These are phyloP conservation scores for Phytophthora idaei DNA, from an alignment of 352 stramenopile species.

Conservation along the genomic window DNA sequence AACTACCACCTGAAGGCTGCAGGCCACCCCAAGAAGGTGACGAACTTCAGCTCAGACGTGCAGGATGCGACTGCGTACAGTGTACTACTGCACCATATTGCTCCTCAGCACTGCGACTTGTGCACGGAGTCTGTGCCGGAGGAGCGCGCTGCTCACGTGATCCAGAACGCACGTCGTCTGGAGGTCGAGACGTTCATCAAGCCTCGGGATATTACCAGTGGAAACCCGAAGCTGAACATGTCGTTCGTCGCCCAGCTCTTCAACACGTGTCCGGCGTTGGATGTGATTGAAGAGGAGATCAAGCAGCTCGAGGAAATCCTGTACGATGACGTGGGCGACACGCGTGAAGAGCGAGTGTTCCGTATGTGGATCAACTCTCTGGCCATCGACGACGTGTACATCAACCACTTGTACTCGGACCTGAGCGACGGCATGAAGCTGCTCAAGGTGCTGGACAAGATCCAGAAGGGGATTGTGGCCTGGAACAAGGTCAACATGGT, in stretches of 20 bases:
- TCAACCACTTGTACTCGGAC: conserved; percentile 92
- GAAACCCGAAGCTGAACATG: conserved; percentile 94
- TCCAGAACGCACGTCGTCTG: conserved; percentile 84
- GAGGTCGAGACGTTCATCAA: conserved; percentile 92
- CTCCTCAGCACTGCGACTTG: conserved; percentile 71
- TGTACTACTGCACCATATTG: conserved; percentile 89
- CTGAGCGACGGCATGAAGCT: conserved; percentile 89
- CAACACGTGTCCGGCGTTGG: conserved; percentile 90
- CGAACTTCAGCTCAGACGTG: conserved; percentile 83
- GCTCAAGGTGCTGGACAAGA: conserved; percentile 90
- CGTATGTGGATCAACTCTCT: conserved; percentile 95
- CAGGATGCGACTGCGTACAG: conserved; percentile 89
- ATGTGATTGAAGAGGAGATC: conserved; percentile 82
- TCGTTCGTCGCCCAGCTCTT: conserved; percentile 92
- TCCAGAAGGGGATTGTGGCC: conserved; percentile 87
- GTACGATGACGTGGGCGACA: conserved; percentile 88
- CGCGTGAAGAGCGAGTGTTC: conserved; percentile 89
- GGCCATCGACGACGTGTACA: conserved; percentile 86
- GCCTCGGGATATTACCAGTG: conserved; percentile 90
- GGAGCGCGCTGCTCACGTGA: conserved; percentile 79
- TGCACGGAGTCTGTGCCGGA: conserved; percentile 58
- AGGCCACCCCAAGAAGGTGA: conserved; percentile 72
- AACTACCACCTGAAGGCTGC: conserved; percentile 92
- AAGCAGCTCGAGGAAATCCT: conserved; percentile 88
- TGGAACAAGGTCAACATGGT: conserved; percentile 91